Evolutionary conservation across 2,329 filamentous ascomycete genomes (phyloP).

Genomic region (Botrytis porri): DNA sequence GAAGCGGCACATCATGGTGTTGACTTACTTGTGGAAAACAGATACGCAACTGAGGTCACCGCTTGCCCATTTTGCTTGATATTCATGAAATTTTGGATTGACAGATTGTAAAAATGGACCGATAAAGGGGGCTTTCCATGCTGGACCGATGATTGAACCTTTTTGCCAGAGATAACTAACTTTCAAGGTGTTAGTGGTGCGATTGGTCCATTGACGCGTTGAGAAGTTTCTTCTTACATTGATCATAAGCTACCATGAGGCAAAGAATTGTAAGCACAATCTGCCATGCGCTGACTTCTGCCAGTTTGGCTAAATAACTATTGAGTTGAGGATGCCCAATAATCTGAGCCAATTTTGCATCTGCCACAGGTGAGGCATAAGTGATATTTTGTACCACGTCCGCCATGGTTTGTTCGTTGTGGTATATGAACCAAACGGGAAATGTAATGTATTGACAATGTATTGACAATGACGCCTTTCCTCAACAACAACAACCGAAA

Average conservation of each 20-base stretch:
- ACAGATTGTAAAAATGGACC: constrained; percentile 94
- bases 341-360: constrained; percentile 34
- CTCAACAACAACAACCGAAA: too few relatives aligned
- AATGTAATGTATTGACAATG: neutral
- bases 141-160: constrained; percentile 70
- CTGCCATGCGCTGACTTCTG: constrained; percentile 54
- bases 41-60: constrained; percentile 94
- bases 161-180: constrained; percentile 74
- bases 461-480: too few relatives aligned
- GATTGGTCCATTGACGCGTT: neutral
- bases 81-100: constrained; percentile 87
- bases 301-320: constrained; percentile 28
- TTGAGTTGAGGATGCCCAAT: constrained; percentile 31
- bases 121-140: constrained; percentile 80
- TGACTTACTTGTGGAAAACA: constrained; percentile 91
- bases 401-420: constrained; percentile 4
- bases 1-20: neutral
- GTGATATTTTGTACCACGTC: constrained; percentile 31
- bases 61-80: constrained; percentile 88
- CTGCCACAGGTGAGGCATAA: constrained; percentile 37
- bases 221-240: constrained; percentile 64
- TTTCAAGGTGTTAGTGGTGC: constrained; percentile 40
- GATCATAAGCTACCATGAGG: constrained; percentile 78
- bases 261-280: constrained; percentile 68
- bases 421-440: neutral